A percentile compares a stretch with the other conserved stretches of the same genome.
These are phyloP conservation scores for Phycomyces nitens DNA, from an alignment of 192 early-diverging fungal species.

Conservation along the genomic window DNA sequence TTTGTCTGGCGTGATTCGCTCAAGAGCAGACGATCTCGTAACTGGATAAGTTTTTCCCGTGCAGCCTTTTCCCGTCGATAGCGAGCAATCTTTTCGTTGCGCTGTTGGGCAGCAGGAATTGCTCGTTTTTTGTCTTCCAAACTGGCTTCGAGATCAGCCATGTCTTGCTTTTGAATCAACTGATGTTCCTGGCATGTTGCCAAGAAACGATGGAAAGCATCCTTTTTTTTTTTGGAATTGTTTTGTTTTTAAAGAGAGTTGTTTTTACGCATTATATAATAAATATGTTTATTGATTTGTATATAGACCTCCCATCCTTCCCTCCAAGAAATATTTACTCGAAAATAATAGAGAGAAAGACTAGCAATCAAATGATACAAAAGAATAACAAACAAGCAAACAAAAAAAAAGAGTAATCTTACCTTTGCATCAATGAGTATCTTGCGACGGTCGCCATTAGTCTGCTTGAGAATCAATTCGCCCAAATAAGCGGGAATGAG, in stretches of 20 bases:
- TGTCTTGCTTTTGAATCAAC: slow-evolving; percentile 28
- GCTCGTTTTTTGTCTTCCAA: slow-evolving; percentile 31
- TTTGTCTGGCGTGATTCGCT: slow-evolving; percentile 5
- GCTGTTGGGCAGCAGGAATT: slow-evolving; percentile 39
- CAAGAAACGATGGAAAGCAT: slow-evolving; percentile 39
- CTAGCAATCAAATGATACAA: too few relatives aligned
- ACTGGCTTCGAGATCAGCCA: slow-evolving; percentile 20
- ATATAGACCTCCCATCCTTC: too few relatives aligned
- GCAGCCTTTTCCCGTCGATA: slow-evolving; percentile 75
- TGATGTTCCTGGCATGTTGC: slow-evolving; percentile 33
- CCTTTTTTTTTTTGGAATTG: slow-evolving; percentile 13
- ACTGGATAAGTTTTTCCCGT: slow-evolving; percentile 50
- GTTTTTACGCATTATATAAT: neutral
- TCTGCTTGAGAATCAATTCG: slow-evolving; percentile 45
- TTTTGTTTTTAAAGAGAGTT: neutral
- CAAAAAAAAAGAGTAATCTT: neutral
- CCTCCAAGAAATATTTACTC: neutral
- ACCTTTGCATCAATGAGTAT: slow-evolving; percentile 53
- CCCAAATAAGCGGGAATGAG: slow-evolving; percentile 57
- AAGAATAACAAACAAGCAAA: neutral
- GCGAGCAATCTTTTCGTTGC: slow-evolving; percentile 71
- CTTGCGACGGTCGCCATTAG: slow-evolving; percentile 35
- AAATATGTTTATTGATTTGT: too few relatives aligned
- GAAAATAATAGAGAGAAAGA: neutral
- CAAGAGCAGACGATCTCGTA: slow-evolving; percentile 21